Percentiles rank a stretch among this genome's conserved stretches.
phyloP scores from a whole-genome alignment of 768 basidiomycete genomes.

The Tylopilus balloui region DNA sequence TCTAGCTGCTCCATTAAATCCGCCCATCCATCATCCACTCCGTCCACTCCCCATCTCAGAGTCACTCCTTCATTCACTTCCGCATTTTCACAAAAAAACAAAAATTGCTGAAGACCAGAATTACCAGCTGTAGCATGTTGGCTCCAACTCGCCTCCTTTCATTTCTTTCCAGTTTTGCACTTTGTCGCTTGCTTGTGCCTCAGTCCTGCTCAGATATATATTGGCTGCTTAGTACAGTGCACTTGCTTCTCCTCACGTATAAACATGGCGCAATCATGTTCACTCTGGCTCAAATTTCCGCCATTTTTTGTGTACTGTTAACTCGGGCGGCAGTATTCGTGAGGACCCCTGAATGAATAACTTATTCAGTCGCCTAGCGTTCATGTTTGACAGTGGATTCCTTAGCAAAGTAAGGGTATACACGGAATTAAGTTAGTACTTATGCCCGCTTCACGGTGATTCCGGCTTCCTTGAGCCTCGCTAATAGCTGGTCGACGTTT shows the following conservation, averaged over 20 bases:
- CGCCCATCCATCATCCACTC: background rate
- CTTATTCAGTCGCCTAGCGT: background rate
- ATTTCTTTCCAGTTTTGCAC: conserved; percentile 9
- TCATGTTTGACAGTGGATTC: background rate
- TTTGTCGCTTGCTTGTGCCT: conserved; percentile 3
- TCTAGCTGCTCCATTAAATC: background rate
- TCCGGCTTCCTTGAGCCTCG: conserved; percentile 87
- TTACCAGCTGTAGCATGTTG: conserved; percentile 27
- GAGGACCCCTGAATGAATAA: conserved; percentile 19
- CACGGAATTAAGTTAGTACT: background rate
- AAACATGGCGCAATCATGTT: conserved; percentile 12
- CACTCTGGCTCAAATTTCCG: conserved; percentile 1
- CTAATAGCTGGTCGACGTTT: conserved; percentile 84
- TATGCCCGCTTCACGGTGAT: conserved; percentile 31
- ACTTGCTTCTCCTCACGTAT: conserved; percentile 4
- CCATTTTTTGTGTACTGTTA: conserved; percentile 13
- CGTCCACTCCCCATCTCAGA: conserved; percentile 3
- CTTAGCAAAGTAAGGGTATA: conserved; percentile 3
- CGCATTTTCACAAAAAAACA: conserved; percentile 11
- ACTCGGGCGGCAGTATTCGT: conserved; percentile 2
- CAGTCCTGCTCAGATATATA: conserved; percentile 24
- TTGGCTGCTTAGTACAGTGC: conserved; percentile 18
- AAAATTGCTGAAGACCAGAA: conserved; percentile 7
- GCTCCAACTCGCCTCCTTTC: conserved; percentile 8
- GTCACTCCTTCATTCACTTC: conserved; percentile 19